Percentiles rank a stretch among this genome's conserved stretches.
phyloP scores from a whole-genome alignment of 2,329 filamentous ascomycete genomes.

The Ophiocordyceps sinensis region DNA sequence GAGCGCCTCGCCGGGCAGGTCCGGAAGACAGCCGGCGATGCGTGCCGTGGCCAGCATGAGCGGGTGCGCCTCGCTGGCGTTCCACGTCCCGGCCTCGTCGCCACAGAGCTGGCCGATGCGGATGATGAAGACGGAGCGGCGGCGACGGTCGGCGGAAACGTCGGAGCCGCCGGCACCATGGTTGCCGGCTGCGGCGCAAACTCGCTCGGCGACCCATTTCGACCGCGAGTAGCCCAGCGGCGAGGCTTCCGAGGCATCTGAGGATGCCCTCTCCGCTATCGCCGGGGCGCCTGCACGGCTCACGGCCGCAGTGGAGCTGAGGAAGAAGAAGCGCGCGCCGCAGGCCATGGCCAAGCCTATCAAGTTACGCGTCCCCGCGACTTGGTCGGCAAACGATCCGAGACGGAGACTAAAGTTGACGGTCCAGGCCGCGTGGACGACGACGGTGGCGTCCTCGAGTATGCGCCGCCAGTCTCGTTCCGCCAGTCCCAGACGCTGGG shows the following conservation, averaged over 20 bases:
- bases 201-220: constrained; percentile 23
- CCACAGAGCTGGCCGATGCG: constrained; percentile 37
- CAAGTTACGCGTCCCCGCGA: constrained; percentile 29
- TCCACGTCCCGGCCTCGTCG: constrained; percentile 35
- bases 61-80: constrained; percentile 34
- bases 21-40: constrained; percentile 20
- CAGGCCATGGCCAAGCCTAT: constrained; percentile 17
- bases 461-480: not conserved
- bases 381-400: constrained; percentile 33
- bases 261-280: constrained; percentile 16
- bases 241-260: constrained; percentile 9
- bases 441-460: not conserved
- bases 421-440: constrained; percentile 38
- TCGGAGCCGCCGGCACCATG: not conserved
- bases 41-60: constrained; percentile 31
- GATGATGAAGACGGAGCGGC: constrained; percentile 17
- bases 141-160: too few relatives aligned
- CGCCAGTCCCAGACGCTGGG: not conserved
- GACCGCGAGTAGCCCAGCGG: constrained; percentile 29
- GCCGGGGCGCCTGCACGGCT: constrained; percentile 14
- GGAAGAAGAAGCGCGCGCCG: constrained; percentile 27
- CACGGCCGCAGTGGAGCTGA: constrained; percentile 33
- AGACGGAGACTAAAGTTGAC: constrained; percentile 42
- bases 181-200: constrained; percentile 12
- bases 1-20: constrained; percentile 14